Evolutionary conservation across 805 yeast genomes (phyloP).

Genomic region (Hanseniaspora valbyensis): DNA sequence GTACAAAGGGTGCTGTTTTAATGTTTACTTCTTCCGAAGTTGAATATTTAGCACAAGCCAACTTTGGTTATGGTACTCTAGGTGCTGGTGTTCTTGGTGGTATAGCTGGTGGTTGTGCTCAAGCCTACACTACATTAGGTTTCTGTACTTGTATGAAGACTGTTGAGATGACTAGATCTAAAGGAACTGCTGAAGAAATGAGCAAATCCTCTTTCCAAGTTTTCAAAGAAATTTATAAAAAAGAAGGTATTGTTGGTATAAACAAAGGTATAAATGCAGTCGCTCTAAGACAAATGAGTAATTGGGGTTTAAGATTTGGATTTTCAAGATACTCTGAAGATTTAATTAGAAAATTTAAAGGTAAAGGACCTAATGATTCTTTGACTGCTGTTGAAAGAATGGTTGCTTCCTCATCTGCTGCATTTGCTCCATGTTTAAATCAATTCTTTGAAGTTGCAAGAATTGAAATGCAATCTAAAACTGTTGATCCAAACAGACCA

Average conservation of each 20-base stretch:
- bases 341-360: slow-evolving; percentile 51
- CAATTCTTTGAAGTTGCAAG: slow-evolving; percentile 97
- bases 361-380: slow-evolving; percentile 48
- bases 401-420: slow-evolving; percentile 79
- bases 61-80: slow-evolving; percentile 56
- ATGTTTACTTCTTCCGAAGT: slow-evolving; percentile 87
- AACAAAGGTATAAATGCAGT: slow-evolving; percentile 98
- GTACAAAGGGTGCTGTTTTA: slow-evolving; percentile 96
- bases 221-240: slow-evolving; percentile 68
- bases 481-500: slow-evolving; percentile 91
- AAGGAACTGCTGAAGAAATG: slow-evolving; percentile 49
- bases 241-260: slow-evolving; percentile 88
- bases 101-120: slow-evolving; percentile 90
- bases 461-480: slow-evolving; percentile 95
- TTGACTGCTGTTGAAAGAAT: slow-evolving; percentile 72
- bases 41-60: slow-evolving; percentile 57
- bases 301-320: slow-evolving; percentile 98
- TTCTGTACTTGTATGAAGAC: slow-evolving; percentile 99
- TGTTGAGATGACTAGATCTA: slow-evolving; percentile 87
- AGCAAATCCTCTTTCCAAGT: slow-evolving; percentile 73
- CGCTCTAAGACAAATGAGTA: slow-evolving; percentile 96
- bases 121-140: slow-evolving; percentile 93
- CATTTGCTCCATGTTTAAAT: slow-evolving; percentile 96
- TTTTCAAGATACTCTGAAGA: slow-evolving; percentile 86
- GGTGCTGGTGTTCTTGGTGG: slow-evolving; percentile 92